Conservation (phyloP, 2,329 filamentous ascomycete species). For the Herpotrichia juniperi region DNA sequence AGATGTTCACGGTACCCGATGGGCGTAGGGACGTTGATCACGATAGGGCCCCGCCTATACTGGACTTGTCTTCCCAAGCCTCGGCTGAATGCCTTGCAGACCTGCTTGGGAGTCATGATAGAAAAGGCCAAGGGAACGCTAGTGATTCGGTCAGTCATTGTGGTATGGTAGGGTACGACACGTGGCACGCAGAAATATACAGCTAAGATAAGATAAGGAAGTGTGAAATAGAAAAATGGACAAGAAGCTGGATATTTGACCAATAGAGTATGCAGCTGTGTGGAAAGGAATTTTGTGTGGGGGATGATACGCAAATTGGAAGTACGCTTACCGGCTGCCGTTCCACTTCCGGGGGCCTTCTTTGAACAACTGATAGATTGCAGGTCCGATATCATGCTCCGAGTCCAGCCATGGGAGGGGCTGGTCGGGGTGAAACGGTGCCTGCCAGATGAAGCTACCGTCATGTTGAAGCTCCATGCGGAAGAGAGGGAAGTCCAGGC, state of each 20-base stretch:
- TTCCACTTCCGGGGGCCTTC: constrained; percentile 88
- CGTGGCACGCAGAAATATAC: constrained; percentile 17
- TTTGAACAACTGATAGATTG: constrained; percentile 92
- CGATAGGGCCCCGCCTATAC: constrained; percentile 80
- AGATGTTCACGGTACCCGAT: constrained; percentile 88
- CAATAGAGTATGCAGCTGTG: constrained; percentile 3
- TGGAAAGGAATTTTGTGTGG: constrained; percentile 15
- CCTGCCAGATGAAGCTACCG: constrained; percentile 89
- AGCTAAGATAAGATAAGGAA: constrained; percentile 15
- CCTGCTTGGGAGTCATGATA: constrained; percentile 81
- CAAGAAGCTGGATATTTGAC: constrained; percentile 4
- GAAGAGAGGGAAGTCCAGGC: constrained; percentile 88
- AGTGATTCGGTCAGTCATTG: constrained; percentile 31
- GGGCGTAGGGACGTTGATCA: constrained; percentile 85
- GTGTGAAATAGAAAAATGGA: constrained; percentile 11
- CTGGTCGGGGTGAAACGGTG: constrained; percentile 88
- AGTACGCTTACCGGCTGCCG: constrained; percentile 64
- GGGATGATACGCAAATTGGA: constrained; percentile 23
- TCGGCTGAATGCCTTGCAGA: constrained; percentile 77
- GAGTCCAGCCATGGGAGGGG: constrained; percentile 95
- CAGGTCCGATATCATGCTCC: constrained; percentile 93
- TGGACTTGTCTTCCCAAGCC: constrained; percentile 78
- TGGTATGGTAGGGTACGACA: constrained; percentile 13
- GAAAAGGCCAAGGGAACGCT: constrained; percentile 92
- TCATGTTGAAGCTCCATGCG: constrained; percentile 89